Conservation (phyloP, 2,329 filamentous ascomycete genomes). For the Diaporthe nobilis region DNA sequence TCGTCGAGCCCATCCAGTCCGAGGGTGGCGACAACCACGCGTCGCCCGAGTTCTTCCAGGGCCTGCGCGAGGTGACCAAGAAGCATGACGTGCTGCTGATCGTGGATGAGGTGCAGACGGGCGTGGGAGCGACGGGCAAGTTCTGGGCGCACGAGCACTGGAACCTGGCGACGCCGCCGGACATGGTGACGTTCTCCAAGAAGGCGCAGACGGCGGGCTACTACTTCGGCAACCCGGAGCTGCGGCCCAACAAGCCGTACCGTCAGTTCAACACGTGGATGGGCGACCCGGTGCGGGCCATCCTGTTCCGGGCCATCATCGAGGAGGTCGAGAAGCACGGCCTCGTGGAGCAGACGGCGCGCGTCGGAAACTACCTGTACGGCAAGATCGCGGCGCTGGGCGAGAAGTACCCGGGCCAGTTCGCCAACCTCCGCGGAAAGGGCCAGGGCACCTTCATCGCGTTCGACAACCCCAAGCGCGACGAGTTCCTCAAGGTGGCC, state of each 20-base stretch:
- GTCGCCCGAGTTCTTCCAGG: conserved; percentile 87
- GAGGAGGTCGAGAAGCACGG: conserved; percentile 82
- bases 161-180: conserved; percentile 82
- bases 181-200: conserved; percentile 96
- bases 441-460: conserved; percentile 93
- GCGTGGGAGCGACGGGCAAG: conserved; percentile 90
- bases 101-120: conserved; percentile 95
- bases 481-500: conserved; percentile 83
- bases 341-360: conserved; percentile 84
- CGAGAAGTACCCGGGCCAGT: conserved; percentile 79
- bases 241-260: conserved; percentile 93
- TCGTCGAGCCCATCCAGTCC: conserved; percentile 93
- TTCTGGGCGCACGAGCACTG: conserved; percentile 99
- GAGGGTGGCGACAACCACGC: conserved; percentile 97
- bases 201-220: conserved; percentile 95
- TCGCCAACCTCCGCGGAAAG: conserved; percentile 88
- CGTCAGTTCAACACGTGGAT: conserved; percentile 99
- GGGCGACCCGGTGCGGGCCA: conserved; percentile 87
- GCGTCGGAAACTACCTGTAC: conserved; percentile 85
- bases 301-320: conserved; percentile 90
- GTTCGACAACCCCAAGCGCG: conserved; percentile 86
- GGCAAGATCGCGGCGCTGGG: conserved; percentile 77
- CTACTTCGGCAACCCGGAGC: conserved; percentile 85
- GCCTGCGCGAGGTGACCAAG: conserved; percentile 83
- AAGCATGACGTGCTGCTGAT: conserved; percentile 87